These are phyloP conservation scores for Cercospora sesami DNA, from an alignment of 2,329 filamentous ascomycete species.

Conservation along the genomic window DNA sequence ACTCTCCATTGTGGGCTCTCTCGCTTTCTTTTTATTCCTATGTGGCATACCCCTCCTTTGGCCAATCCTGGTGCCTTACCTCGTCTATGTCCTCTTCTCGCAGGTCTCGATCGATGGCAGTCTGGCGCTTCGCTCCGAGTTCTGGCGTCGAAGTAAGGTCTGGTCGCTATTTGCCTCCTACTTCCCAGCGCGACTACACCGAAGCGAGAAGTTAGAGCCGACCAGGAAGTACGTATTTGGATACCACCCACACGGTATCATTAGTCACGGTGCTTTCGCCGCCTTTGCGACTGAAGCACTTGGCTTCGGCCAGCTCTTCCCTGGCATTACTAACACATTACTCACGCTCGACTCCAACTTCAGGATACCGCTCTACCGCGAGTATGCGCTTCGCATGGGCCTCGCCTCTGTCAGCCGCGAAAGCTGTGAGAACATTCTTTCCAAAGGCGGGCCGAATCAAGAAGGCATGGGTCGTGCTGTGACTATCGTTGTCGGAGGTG, in stretches of 20 bases:
- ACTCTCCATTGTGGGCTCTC: constrained; percentile 49
- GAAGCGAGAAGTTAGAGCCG: constrained; percentile 73
- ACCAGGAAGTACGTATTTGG: constrained; percentile 94
- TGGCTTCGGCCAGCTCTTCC: constrained; percentile 83
- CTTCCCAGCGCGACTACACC: constrained; percentile 85
- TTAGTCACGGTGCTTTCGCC: constrained; percentile 91
- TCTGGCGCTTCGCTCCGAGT: constrained; percentile 71
- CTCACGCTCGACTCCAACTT: constrained; percentile 97
- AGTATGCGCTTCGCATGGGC: constrained; percentile 89
- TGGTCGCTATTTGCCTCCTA: constrained; percentile 92
- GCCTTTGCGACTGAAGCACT: constrained; percentile 89
- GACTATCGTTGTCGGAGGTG: constrained; percentile 92
- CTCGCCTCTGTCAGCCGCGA: constrained; percentile 86
- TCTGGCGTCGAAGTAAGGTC: constrained; percentile 69
- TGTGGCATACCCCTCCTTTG: constrained; percentile 90
- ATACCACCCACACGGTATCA: constrained; percentile 97
- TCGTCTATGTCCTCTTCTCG: constrained; percentile 80
- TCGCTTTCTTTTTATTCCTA: constrained; percentile 84
- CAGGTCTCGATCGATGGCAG: constrained; percentile 73
- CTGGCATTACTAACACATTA: constrained; percentile 90
- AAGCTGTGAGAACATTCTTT: constrained; percentile 85
- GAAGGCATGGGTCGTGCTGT: constrained; percentile 94
- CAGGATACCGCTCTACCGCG: constrained; percentile 86
- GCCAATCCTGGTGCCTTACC: constrained; percentile 75
- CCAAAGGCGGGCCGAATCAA: constrained; percentile 70